A percentile compares a stretch with the other conserved stretches of the same genome.
These are phyloP conservation scores for Tetrahymena malaccensis DNA, from an alignment of 73 alveolate genomes.

Conservation along the genomic window DNA sequence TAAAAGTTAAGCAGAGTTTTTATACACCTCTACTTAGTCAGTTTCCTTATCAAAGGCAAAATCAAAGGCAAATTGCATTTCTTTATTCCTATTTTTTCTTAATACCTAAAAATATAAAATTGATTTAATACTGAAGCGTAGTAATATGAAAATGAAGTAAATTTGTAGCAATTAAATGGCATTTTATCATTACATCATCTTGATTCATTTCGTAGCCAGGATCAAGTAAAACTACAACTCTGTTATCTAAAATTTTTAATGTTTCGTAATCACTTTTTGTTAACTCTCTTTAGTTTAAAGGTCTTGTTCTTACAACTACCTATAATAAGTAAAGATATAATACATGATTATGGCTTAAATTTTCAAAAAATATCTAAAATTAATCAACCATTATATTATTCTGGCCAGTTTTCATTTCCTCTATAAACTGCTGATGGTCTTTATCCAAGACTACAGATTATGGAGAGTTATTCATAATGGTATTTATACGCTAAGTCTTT, in stretches of 20 bases:
- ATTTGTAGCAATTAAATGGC: neutral
- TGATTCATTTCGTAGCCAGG: constrained; percentile 35
- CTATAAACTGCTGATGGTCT: constrained; percentile 18
- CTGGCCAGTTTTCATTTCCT: constrained; percentile 24
- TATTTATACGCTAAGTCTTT: neutral
- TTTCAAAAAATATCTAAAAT: too few relatives aligned
- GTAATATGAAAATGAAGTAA: neutral
- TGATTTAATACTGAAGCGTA: neutral
- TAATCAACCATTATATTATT: constrained; percentile 6
- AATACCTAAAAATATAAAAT: constrained; percentile 36
- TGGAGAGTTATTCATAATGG: neutral
- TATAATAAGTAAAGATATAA: neutral
- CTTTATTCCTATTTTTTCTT: constrained; percentile 87
- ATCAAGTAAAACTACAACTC: constrained; percentile 40
- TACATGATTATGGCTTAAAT: neutral
- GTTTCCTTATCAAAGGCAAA: constrained; percentile 87
- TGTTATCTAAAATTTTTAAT: constrained; percentile 35
- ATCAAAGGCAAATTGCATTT: constrained; percentile 94
- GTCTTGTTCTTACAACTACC: constrained; percentile 44
- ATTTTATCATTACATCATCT: neutral
- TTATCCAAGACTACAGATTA: neutral
- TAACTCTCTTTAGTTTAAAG: constrained; percentile 21
- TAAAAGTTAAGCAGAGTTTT: constrained; percentile 79
- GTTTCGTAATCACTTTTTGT: constrained; percentile 29
- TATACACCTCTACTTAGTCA: constrained; percentile 73